A percentile compares a stretch with the other conserved stretches of the same genome.
Conservation (phyloP, 2,329 filamentous ascomycete genomes). For the Orbilia brochopaga region DNA sequence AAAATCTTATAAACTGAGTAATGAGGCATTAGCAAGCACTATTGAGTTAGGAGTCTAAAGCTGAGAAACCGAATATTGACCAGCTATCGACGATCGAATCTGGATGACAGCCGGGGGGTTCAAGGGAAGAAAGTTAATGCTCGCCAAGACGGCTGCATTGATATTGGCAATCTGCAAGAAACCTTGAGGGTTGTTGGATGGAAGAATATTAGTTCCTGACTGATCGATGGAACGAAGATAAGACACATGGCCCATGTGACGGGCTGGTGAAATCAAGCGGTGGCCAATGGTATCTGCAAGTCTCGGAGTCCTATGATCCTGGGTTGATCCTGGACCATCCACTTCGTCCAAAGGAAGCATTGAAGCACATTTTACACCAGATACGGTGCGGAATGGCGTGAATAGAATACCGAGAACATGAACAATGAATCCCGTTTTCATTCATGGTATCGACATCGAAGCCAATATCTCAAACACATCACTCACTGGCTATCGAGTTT, state of each 20-base stretch:
- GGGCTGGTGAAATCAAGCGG: constrained; percentile 9
- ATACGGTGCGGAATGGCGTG: background rate
- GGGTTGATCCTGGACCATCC: constrained; percentile 23
- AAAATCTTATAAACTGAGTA: constrained; percentile 27
- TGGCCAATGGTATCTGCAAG: constrained; percentile 31
- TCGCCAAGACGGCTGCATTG: constrained; percentile 46
- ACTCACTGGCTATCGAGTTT: background rate
- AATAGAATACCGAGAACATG: background rate
- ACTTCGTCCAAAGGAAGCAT: background rate
- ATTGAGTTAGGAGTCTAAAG: constrained; percentile 18
- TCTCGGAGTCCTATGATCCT: constrained; percentile 9
- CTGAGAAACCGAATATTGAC: too few relatives aligned
- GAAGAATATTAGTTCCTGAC: constrained; percentile 11
- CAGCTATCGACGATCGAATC: too few relatives aligned
- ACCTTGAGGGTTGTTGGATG: constrained; percentile 15
- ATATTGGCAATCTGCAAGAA: constrained; percentile 14
- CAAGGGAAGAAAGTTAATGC: constrained; percentile 19
- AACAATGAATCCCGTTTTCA: too few relatives aligned
- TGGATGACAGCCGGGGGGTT: background rate
- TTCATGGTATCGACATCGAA: background rate
- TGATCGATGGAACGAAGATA: constrained; percentile 18
- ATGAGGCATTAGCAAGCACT: constrained; percentile 22
- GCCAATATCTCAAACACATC: background rate
- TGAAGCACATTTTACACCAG: background rate
- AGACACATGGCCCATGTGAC: constrained; percentile 37